A percentile compares a stretch with the other conserved stretches of the same genome.
These are phyloP conservation scores for Ceriops tagal DNA, from an alignment of 345 rosid species.

Conservation along the genomic window DNA sequence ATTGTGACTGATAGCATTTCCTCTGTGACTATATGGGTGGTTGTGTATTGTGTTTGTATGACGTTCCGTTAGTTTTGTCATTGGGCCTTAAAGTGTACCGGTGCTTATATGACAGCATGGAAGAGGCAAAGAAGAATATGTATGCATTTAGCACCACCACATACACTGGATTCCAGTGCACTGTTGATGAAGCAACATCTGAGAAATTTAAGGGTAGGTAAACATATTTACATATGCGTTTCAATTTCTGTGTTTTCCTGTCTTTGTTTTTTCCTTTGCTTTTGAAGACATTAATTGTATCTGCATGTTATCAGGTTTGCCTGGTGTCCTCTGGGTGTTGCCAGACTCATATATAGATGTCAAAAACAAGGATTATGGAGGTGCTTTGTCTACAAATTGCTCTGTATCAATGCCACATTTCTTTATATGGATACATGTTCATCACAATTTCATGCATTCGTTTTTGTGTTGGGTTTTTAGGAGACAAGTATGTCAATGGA, in stretches of 20 bases:
- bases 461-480: constrained; percentile 22
- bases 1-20: neutral
- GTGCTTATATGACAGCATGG: constrained; percentile 52
- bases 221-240: neutral
- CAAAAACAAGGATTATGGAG: constrained; percentile 98
- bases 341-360: constrained; percentile 96
- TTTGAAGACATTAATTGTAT: neutral
- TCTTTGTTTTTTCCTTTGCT: neutral
- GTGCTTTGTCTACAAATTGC: constrained; percentile 22
- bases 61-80: neutral
- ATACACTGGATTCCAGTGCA: constrained; percentile 93
- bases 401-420: too few species aligned
- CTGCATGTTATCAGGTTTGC: constrained; percentile 57
- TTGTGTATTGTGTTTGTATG: neutral
- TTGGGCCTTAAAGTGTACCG: neutral
- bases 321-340: constrained; percentile 96
- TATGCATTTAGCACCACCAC: constrained; percentile 85
- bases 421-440: too few species aligned
- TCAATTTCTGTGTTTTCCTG: neutral
- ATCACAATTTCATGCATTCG: neutral
- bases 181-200: constrained; percentile 73
- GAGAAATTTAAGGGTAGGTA: constrained; percentile 80
- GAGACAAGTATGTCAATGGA: constrained; percentile 91
- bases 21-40: neutral
- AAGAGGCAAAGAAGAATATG: constrained; percentile 95